Evolutionary conservation across 352 stramenopile genomes (phyloP), one percentile per base, ranked within the genome.

Genomic region (Pythium monospermum): DNA sequence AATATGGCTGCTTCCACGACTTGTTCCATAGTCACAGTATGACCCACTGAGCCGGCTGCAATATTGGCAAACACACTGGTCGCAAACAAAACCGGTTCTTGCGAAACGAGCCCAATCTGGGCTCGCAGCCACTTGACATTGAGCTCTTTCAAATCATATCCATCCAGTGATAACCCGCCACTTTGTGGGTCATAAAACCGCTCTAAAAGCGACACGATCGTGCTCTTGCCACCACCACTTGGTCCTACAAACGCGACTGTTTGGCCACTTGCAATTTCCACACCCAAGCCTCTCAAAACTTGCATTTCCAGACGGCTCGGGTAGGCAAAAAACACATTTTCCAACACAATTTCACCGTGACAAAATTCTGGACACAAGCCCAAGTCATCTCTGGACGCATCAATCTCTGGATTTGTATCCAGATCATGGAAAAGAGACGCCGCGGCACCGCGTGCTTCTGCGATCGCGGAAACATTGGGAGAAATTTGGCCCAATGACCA

Each of bases 51-150:
- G 12, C 39, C 39, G 12, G 48, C 56, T 71, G 28, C n/a, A 47
- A 64, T 94, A 68, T 94, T 94, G 25, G 90, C 78, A 40, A 63
- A 68, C 35, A 94, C 81, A 5, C 77, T 80, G n/a, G 64, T 69
- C 36, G 76, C 72, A 69, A 94, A 94, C 18, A 95, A 60, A 15
- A 75, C 78, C 13, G 81, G 77, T 56, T 91, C 71, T 62, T 96
- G 87, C 23, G 55, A 66, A 2, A 83, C 71, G 0, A 87, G 47
- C 3, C 70, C 53, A 23, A 64, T 73, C 39, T 84, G 60, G 30
- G 60, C 44, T 28, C 80, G 56, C 53, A 77, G 61, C 44, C 50
- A 57, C 49, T 73, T 76, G 22, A 94, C 31, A 49, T 90, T 83
- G 10, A 90, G 40, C 39, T 78, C 61, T 32, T 32, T 41, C 31